phyloP scores from a whole-genome alignment of 352 stramenopile genomes.

The Phytopythium kandeliae region DNA sequence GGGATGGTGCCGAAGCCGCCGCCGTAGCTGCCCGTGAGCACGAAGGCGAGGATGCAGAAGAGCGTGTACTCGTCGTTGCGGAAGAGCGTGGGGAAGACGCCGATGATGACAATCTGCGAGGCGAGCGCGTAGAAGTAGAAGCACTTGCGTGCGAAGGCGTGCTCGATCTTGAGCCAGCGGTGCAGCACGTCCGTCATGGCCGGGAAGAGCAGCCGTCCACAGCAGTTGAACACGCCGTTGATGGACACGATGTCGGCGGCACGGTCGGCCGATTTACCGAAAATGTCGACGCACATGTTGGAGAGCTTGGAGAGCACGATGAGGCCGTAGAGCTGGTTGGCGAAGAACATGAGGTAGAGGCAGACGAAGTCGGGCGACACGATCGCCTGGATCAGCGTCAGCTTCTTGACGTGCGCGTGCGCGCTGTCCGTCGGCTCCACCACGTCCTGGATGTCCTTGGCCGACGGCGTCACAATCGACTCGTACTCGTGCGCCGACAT shows the following conservation, averaged over 20 bases:
- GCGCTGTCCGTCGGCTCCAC: constrained; percentile 13
- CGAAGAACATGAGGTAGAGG: constrained; percentile 70
- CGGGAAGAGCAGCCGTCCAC: constrained; percentile 40
- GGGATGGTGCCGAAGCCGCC: constrained; percentile 74
- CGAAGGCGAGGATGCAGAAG: constrained; percentile 54
- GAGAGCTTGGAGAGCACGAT: constrained; percentile 64
- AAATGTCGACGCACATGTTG: constrained; percentile 45
- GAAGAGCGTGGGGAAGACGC: constrained; percentile 52
- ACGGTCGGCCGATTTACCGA: constrained; percentile 29
- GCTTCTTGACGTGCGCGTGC: constrained; percentile 35
- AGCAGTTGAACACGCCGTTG: constrained; percentile 59
- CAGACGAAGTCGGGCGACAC: constrained; percentile 52
- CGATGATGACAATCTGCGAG: constrained; percentile 63
- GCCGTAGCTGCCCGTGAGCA: constrained; percentile 67
- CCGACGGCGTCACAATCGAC: constrained; percentile 27
- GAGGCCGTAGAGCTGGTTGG: constrained; percentile 58
- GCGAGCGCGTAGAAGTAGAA: constrained; percentile 62
- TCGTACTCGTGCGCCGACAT: constrained; percentile 43
- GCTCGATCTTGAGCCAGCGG: constrained; percentile 36
- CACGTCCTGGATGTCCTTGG: constrained; percentile 23
- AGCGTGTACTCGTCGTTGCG: constrained; percentile 41
- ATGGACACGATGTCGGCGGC: constrained; percentile 53
- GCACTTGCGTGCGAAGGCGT: constrained; percentile 41
- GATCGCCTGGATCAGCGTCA: constrained; percentile 49
- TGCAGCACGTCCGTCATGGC: constrained; percentile 39